These are phyloP conservation scores for Corinectria fuckeliana DNA, from an alignment of 2,329 filamentous ascomycete species.

Conservation along the genomic window DNA sequence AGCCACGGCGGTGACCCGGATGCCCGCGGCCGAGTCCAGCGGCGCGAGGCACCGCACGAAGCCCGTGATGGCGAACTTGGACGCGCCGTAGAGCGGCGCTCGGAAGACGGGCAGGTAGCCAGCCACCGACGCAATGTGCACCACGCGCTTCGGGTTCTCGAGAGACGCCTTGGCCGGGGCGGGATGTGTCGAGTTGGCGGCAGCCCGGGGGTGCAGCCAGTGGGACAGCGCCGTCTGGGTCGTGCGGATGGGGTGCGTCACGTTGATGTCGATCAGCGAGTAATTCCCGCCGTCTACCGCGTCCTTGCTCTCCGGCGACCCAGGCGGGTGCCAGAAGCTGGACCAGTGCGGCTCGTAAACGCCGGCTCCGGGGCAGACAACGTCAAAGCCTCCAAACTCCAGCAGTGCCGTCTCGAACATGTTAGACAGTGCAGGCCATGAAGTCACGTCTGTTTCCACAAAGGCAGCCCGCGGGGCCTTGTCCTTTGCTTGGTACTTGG, in stretches of 20 bases:
- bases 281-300: slow-evolving; percentile 40
- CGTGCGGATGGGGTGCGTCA: slow-evolving; percentile 49
- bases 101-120: slow-evolving; percentile 44
- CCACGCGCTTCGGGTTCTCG: slow-evolving; percentile 43
- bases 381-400: slow-evolving; percentile 48
- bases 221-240: slow-evolving; percentile 49
- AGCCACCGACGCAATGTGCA: slow-evolving; percentile 48
- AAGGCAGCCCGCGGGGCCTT: slow-evolving; percentile 46
- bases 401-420: slow-evolving; percentile 44
- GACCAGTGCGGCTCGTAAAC: slow-evolving; percentile 54
- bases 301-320: slow-evolving; percentile 43
- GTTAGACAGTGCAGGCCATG: slow-evolving; percentile 46
- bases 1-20: slow-evolving; percentile 52
- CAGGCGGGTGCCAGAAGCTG: slow-evolving; percentile 51
- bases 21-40: slow-evolving; percentile 42
- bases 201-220: slow-evolving; percentile 42
- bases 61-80: slow-evolving; percentile 48
- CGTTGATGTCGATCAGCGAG: slow-evolving; percentile 48
- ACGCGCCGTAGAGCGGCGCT: slow-evolving; percentile 48
- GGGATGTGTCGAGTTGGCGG: neutral
- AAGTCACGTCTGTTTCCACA: slow-evolving; percentile 52
- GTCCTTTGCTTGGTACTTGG: slow-evolving; percentile 22
- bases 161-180: slow-evolving; percentile 23
- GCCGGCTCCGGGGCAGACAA: slow-evolving; percentile 55
- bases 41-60: slow-evolving; percentile 50